Evolutionary conservation across 202 grass and related monocot genomes (phyloP).

Genomic region (Setaria italica): DNA sequence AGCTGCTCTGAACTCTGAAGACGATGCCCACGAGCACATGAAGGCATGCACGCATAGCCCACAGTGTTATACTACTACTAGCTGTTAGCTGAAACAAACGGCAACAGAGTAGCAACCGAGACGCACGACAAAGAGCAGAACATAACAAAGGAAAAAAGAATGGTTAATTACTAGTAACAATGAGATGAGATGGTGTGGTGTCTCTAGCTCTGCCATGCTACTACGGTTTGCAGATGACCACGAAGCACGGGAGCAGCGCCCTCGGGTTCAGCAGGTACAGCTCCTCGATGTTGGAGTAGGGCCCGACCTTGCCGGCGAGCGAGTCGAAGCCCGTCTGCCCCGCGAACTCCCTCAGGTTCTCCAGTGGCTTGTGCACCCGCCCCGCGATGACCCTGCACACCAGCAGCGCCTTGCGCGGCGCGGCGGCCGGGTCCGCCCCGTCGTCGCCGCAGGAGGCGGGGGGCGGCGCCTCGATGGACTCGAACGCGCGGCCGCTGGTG

Average conservation of each 20-base stretch:
- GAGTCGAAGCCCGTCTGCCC: conserved; percentile 90
- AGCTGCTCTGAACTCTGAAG: background rate
- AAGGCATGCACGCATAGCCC: conserved; percentile 6
- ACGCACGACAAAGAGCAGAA: background rate
- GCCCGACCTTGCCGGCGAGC: conserved; percentile 89
- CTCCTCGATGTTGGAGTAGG: conserved; percentile 95
- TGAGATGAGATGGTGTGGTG: background rate
- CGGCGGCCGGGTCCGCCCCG: background rate
- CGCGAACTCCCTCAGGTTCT: conserved; percentile 73
- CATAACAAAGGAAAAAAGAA: conserved; percentile 26
- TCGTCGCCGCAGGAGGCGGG: background rate
- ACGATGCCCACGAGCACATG: background rate
- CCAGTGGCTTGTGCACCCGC: conserved; percentile 89
- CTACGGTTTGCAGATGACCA: conserved; percentile 88
- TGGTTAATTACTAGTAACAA: conserved; percentile 44
- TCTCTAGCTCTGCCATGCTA: background rate
- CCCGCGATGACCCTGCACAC: conserved; percentile 94
- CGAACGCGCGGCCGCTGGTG: conserved; percentile 85
- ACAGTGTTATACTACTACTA: background rate
- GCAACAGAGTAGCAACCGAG: conserved; percentile 29
- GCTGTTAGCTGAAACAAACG: conserved; percentile 25
- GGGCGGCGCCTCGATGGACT: conserved; percentile 48
- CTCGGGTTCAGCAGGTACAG: conserved; percentile 91
- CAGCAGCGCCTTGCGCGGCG: conserved; percentile 65
- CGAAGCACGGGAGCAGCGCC: conserved; percentile 90